phyloP scores from a whole-genome alignment of 2,329 filamentous ascomycete genomes.

The Aureobasidium sp. region DNA sequence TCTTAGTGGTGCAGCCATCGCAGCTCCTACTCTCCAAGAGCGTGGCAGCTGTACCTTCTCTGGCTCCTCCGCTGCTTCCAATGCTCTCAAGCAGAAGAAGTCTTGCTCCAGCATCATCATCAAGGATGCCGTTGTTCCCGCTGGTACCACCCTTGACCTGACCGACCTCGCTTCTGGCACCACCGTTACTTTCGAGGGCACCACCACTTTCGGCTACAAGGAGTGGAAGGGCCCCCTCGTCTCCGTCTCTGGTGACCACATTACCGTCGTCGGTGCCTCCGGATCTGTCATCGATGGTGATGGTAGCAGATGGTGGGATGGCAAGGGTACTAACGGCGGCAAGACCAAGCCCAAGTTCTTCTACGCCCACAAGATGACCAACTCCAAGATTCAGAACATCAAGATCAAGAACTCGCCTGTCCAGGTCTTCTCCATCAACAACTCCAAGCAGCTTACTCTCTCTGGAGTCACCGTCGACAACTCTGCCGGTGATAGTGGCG shows the following conservation, averaged over 20 bases:
- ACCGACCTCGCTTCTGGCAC: conserved; percentile 29
- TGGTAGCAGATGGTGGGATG: conserved; percentile 56
- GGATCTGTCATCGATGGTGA: conserved; percentile 51
- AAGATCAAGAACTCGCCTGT: conserved; percentile 51
- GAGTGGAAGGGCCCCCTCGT: conserved; percentile 61
- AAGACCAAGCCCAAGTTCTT: conserved; percentile 61
- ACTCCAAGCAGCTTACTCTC: conserved; percentile 38
- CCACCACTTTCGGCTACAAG: conserved; percentile 58
- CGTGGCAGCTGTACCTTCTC: conserved; percentile 18
- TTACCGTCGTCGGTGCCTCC: conserved; percentile 47
- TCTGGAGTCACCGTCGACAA: conserved; percentile 51
- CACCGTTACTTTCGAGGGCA: conserved; percentile 55
- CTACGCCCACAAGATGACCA: conserved; percentile 46
- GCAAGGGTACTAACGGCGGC: conserved; percentile 53
- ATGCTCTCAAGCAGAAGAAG: conserved; percentile 16
- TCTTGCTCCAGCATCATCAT: conserved; percentile 34
- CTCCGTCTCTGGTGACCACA: conserved; percentile 50
- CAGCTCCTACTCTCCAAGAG: conserved; percentile 14
- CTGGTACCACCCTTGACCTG: conserved; percentile 34
- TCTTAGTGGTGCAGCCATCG: conserved; percentile 13
- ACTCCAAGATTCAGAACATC: conserved; percentile 44
- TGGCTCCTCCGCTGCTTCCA: conserved; percentile 13
- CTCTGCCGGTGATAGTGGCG: conserved; percentile 42
- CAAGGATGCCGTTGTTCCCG: conserved; percentile 31
- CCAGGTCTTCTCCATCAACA: conserved; percentile 45